Evolutionary conservation across 257 asterid genomes (phyloP).

Genomic region (Buddleja alternifolia): DNA sequence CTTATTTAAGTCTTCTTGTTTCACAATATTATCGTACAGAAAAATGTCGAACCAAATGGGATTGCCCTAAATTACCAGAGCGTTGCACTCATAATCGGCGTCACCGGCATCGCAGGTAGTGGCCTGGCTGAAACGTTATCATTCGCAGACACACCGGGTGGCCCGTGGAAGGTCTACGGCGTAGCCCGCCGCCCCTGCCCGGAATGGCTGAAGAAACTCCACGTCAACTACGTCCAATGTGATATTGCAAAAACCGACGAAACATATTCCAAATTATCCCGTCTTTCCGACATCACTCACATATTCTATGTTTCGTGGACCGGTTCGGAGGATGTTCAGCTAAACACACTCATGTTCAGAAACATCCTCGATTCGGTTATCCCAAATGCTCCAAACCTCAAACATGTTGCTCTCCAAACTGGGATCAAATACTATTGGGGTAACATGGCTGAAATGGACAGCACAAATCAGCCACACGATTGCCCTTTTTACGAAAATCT

Average conservation of each 20-base stretch:
- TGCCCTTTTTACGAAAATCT: constrained; percentile 64
- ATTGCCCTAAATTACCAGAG: constrained; percentile 33
- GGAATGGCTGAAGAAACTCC: constrained; percentile 60
- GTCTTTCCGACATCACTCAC: constrained; percentile 62
- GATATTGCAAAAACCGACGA: constrained; percentile 57
- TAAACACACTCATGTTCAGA: constrained; percentile 63
- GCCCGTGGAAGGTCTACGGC: constrained; percentile 87
- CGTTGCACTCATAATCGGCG: constrained; percentile 70
- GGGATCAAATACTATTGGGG: constrained; percentile 73
- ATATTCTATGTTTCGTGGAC: constrained; percentile 78
- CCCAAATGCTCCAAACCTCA: constrained; percentile 56
- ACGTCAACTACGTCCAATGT: constrained; percentile 66
- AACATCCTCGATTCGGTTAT: constrained; percentile 52
- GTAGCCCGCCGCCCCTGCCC: constrained; percentile 75
- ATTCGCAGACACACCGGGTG: constrained; percentile 68
- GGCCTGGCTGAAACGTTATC: constrained; percentile 75
- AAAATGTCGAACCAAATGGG: constrained; percentile 36
- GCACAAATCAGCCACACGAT: constrained; percentile 48
- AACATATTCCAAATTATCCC: constrained; percentile 51
- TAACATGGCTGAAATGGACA: constrained; percentile 53
- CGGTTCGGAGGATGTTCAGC: constrained; percentile 60
- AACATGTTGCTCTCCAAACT: constrained; percentile 64
- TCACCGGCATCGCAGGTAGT: constrained; percentile 73
- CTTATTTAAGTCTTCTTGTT: background rate
- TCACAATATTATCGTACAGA: constrained; percentile 44